phyloP scores from a whole-genome alignment of 2,329 filamentous ascomycete genomes.

The Keithomyces neogunnii region DNA sequence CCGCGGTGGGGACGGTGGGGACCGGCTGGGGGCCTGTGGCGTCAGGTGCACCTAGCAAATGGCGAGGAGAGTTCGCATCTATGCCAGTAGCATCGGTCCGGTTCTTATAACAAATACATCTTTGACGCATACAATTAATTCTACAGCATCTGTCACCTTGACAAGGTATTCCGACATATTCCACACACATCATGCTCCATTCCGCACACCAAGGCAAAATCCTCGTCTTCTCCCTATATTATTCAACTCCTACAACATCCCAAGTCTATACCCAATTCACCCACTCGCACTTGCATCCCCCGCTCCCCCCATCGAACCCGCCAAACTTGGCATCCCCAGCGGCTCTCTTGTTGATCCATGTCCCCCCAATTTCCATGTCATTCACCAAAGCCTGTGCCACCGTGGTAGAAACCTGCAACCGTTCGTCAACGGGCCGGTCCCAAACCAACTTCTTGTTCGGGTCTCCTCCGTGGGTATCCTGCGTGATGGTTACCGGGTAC shows the following conservation, averaged over 20 bases:
- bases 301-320: constrained; percentile 54
- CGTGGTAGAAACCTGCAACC: constrained; percentile 34
- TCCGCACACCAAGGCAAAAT: neutral
- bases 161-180: no score
- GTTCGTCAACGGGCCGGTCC: constrained; percentile 40
- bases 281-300: constrained; percentile 56
- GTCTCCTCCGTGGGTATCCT: constrained; percentile 56
- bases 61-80: no score
- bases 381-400: constrained; percentile 39
- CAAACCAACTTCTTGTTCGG: constrained; percentile 43
- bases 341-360: constrained; percentile 42
- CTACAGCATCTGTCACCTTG: no score
- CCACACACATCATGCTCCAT: no score
- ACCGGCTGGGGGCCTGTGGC: no score
- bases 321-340: constrained; percentile 39
- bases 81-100: no score
- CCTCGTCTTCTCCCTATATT: neutral
- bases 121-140: no score
- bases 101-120: no score
- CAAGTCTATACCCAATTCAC: constrained; percentile 35
- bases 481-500: constrained; percentile 52
- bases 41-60: no score
- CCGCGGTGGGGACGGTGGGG: no score
- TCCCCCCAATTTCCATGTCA: constrained; percentile 41
- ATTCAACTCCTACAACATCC: neutral